Percentiles rank a stretch among this genome's conserved stretches.
These are phyloP conservation scores for Paecilomyces sp. DNA, from an alignment of 2,329 filamentous ascomycete genomes.

Conservation along the genomic window DNA sequence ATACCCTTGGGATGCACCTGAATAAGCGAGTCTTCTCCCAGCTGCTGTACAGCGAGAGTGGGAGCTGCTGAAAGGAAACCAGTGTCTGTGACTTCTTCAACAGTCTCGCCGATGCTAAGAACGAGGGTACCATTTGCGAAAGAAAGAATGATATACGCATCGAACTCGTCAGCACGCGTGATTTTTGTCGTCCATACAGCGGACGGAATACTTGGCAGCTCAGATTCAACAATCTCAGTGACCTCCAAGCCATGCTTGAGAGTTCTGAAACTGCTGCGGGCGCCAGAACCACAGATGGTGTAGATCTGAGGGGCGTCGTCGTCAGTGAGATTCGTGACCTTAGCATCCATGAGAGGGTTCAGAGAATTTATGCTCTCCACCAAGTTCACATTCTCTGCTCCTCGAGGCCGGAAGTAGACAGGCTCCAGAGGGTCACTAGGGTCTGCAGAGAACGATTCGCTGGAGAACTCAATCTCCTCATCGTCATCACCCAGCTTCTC, in stretches of 20 bases:
- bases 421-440: slow-evolving; percentile 64
- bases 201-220: slow-evolving; percentile 78
- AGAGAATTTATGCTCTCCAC: slow-evolving; percentile 81
- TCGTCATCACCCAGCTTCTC: slow-evolving; percentile 95
- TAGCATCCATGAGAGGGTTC: slow-evolving; percentile 86
- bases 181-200: slow-evolving; percentile 95
- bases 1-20: slow-evolving; percentile 97
- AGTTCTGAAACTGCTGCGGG: slow-evolving; percentile 82
- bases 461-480: slow-evolving; percentile 77
- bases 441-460: slow-evolving; percentile 74
- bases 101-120: slow-evolving; percentile 90
- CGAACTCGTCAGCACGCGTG: slow-evolving; percentile 71
- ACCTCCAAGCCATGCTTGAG: slow-evolving; percentile 90
- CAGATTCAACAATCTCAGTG: slow-evolving; percentile 90
- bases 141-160: slow-evolving; percentile 92
- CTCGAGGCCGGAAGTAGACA: slow-evolving; percentile 76
- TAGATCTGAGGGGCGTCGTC: slow-evolving; percentile 98
- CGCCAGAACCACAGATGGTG: slow-evolving; percentile 79
- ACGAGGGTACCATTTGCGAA: slow-evolving; percentile 87
- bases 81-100: slow-evolving; percentile 90
- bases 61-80: slow-evolving; percentile 84
- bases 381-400: slow-evolving; percentile 72
- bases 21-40: slow-evolving; percentile 85
- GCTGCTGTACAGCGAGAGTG: slow-evolving; percentile 85
- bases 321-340: slow-evolving; percentile 80